phyloP scores from a whole-genome alignment of 2,329 filamentous ascomycete genomes.

The Paracamarosporium sp. region DNA sequence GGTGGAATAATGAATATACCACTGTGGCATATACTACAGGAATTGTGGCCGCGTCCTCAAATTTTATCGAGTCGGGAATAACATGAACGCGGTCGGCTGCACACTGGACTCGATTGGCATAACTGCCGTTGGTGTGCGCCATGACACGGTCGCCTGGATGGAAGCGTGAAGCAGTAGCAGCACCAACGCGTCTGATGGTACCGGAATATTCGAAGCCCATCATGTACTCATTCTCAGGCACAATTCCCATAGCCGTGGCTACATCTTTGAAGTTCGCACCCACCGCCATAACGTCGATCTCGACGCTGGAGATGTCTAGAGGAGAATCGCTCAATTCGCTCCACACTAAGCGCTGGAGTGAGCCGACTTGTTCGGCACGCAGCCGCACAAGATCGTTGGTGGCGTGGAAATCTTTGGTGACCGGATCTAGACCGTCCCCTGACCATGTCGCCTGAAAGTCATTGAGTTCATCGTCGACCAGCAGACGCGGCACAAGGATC shows the following conservation, averaged over 20 bases:
- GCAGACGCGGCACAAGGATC: background rate
- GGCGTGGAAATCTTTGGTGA: background rate
- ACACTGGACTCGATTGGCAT: slow-evolving; percentile 11
- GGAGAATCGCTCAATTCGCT: background rate
- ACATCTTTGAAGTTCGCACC: slow-evolving; percentile 22
- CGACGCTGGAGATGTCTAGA: background rate
- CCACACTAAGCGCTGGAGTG: background rate
- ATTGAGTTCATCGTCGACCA: background rate
- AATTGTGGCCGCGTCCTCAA: slow-evolving; percentile 16
- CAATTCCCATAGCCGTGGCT: slow-evolving; percentile 26
- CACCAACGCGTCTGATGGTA: slow-evolving; percentile 10
- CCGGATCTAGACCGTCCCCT: background rate
- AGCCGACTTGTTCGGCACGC: background rate
- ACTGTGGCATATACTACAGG: slow-evolving; percentile 5
- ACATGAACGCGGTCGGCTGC: background rate
- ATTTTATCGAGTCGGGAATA: slow-evolving; percentile 13
- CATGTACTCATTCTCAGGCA: slow-evolving; percentile 11
- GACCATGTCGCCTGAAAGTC: background rate
- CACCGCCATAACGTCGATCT: slow-evolving; percentile 31
- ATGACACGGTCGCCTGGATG: slow-evolving; percentile 14
- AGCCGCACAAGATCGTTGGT: background rate
- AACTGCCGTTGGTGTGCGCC: slow-evolving; percentile 7
- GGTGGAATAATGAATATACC: slow-evolving; percentile 25
- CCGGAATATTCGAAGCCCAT: slow-evolving; percentile 22
- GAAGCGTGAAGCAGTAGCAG: background rate